Conservation (phyloP, 768 basidiomycete species). For the Rhizopogon vulgaris region DNA sequence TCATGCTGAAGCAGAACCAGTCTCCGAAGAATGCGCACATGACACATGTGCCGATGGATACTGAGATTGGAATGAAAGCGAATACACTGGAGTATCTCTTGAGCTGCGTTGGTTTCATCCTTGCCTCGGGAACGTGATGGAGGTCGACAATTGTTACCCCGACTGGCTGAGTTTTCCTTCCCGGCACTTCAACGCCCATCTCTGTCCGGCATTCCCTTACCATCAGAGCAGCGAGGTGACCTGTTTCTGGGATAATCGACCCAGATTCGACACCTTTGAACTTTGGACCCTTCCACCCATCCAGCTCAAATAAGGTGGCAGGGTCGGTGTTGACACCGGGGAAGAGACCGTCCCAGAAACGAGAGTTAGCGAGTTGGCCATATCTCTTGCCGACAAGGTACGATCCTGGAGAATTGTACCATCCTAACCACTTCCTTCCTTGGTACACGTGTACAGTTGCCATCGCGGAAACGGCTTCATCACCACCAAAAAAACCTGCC, state of each 20-base stretch:
- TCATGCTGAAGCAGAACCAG: slow-evolving; percentile 29
- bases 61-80: slow-evolving; percentile 25
- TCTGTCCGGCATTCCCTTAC: slow-evolving; percentile 14
- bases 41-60: slow-evolving; percentile 22
- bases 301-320: slow-evolving; percentile 24
- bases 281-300: slow-evolving; percentile 25
- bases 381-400: slow-evolving; percentile 29
- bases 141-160: slow-evolving; percentile 25
- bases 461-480: slow-evolving; percentile 34
- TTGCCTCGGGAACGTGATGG: slow-evolving; percentile 12
- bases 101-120: slow-evolving; percentile 15
- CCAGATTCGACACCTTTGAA: slow-evolving; percentile 29
- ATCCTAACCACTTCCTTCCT: slow-evolving; percentile 28
- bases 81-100: slow-evolving; percentile 16
- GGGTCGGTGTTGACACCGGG: slow-evolving; percentile 29
- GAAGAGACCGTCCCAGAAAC: slow-evolving; percentile 28
- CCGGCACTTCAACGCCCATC: slow-evolving; percentile 12
- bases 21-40: slow-evolving; percentile 23
- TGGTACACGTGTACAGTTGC: slow-evolving; percentile 29
- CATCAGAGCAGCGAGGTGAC: slow-evolving; percentile 26
- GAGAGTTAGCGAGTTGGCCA: slow-evolving; percentile 26
- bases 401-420: slow-evolving; percentile 34
- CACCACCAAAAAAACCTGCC: slow-evolving; percentile 32
- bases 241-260: slow-evolving; percentile 22
- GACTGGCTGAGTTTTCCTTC: slow-evolving; percentile 17